phyloP scores from a whole-genome alignment of 805 yeast genomes.

The Candida maris region DNA sequence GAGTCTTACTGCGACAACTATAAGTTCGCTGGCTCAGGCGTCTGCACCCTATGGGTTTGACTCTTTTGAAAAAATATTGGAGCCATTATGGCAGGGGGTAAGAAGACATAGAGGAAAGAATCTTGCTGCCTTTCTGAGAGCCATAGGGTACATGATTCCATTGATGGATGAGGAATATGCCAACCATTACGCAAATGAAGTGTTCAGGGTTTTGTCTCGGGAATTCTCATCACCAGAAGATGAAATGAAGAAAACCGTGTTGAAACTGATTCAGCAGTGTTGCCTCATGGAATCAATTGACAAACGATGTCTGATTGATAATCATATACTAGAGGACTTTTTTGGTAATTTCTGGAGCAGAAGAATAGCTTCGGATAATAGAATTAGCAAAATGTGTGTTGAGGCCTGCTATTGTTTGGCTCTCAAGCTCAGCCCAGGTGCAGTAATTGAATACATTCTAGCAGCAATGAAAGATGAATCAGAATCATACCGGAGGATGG shows the following conservation, averaged over 20 bases:
- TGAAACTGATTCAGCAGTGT: constrained; percentile 65
- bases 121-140: constrained; percentile 70
- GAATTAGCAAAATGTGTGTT: constrained; percentile 56
- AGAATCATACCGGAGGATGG: constrained; percentile 75
- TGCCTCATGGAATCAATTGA: constrained; percentile 59
- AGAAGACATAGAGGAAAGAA: constrained; percentile 72
- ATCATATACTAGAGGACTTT: constrained; percentile 53
- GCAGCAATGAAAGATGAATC: constrained; percentile 72
- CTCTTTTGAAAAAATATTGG: constrained; percentile 69
- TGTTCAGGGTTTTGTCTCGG: constrained; percentile 60
- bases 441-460: constrained; percentile 54
- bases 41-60: constrained; percentile 88
- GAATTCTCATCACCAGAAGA: constrained; percentile 83
- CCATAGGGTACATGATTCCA: constrained; percentile 78
- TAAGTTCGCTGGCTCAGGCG: constrained; percentile 75
- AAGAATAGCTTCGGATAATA: constrained; percentile 67
- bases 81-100: constrained; percentile 79
- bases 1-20: constrained; percentile 64
- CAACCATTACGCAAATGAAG: constrained; percentile 70
- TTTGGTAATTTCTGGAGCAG: constrained; percentile 78
- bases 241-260: constrained; percentile 74
- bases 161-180: constrained; percentile 83
- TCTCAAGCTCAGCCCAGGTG: constrained; percentile 60
- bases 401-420: constrained; percentile 71
- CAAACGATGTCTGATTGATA: constrained; percentile 43